A percentile compares a stretch with the other conserved stretches of the same genome.
Conservation (phyloP, 371 early-diverging fungal species). For the Dinochytrium kinnereticum region DNA sequence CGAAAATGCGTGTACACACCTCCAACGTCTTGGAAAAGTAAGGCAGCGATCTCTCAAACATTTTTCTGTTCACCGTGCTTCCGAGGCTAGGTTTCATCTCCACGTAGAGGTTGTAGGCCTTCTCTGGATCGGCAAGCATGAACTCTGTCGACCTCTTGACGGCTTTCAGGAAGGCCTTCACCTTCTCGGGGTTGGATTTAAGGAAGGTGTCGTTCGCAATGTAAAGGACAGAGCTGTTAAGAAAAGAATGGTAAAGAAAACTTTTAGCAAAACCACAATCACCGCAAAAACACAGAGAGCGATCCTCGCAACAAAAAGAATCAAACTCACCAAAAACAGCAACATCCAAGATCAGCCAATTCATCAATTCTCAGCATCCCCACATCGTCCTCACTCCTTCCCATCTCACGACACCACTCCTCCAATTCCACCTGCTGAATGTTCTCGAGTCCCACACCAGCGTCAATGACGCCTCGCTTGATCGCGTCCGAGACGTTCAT, state of each 20-base stretch:
- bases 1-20: not conserved
- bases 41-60: constrained; percentile 67
- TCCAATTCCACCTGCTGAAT: constrained; percentile 74
- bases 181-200: constrained; percentile 62
- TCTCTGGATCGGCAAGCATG: constrained; percentile 60
- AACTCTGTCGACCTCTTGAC: constrained; percentile 60
- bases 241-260: not conserved
- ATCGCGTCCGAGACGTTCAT: constrained; percentile 71
- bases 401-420: constrained; percentile 64
- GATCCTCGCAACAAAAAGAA: constrained; percentile 46
- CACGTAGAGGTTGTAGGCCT: constrained; percentile 60
- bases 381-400: constrained; percentile 60
- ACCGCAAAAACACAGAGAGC: constrained; percentile 24
- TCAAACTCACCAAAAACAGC: constrained; percentile 61
- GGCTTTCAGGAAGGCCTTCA: constrained; percentile 56
- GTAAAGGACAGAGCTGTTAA: constrained; percentile 57
- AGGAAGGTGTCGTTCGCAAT: constrained; percentile 71
- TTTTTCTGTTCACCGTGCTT: constrained; percentile 62
- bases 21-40: constrained; percentile 64
- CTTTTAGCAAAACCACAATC: not conserved
- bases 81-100: constrained; percentile 68
- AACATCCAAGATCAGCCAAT: constrained; percentile 68
- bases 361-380: constrained; percentile 72
- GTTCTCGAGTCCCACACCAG: constrained; percentile 74
- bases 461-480: constrained; percentile 66